Conservation (phyloP, 2,329 filamentous ascomycete genomes). For the Hirsutella minnesotensis region DNA sequence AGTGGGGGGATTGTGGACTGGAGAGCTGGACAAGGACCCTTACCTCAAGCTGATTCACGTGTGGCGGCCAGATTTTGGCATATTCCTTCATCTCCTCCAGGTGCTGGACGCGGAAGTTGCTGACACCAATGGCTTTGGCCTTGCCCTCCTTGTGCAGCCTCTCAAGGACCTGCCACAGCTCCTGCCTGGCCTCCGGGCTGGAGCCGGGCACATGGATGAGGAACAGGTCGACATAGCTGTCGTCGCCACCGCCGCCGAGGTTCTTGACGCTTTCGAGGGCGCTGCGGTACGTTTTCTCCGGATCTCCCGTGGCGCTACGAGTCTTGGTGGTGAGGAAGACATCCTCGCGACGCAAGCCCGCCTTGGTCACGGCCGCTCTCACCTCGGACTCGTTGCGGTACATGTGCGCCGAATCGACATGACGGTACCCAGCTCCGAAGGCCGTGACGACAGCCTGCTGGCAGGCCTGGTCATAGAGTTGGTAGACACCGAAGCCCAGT, state of each 20-base stretch:
- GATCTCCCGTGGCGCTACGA: slow-evolving; percentile 26
- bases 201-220: slow-evolving; percentile 54
- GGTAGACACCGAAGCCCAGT: slow-evolving; percentile 63
- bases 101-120: slow-evolving; percentile 57
- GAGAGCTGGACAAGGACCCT: slow-evolving; percentile 8
- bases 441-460: slow-evolving; percentile 46
- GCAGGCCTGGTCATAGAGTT: slow-evolving; percentile 41
- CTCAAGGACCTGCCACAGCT: slow-evolving; percentile 57
- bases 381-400: slow-evolving; percentile 61
- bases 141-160: slow-evolving; percentile 46
- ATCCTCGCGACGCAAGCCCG: slow-evolving; percentile 41
- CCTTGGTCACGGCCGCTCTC: slow-evolving; percentile 47
- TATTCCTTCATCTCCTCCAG: slow-evolving; percentile 57
- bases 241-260: slow-evolving; percentile 31
- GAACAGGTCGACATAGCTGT: slow-evolving; percentile 59
- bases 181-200: slow-evolving; percentile 41
- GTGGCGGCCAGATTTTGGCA: slow-evolving; percentile 57
- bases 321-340: slow-evolving; percentile 66
- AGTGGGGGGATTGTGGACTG: not conserved
- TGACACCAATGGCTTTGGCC: slow-evolving; percentile 57
- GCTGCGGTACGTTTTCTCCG: slow-evolving; percentile 47
- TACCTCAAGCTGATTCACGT: slow-evolving; percentile 64
- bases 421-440: slow-evolving; percentile 45
- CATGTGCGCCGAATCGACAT: slow-evolving; percentile 50
- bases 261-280: slow-evolving; percentile 51